Conservation (phyloP, 371 early-diverging fungal genomes). For the Capillidium rhysosporum region DNA sequence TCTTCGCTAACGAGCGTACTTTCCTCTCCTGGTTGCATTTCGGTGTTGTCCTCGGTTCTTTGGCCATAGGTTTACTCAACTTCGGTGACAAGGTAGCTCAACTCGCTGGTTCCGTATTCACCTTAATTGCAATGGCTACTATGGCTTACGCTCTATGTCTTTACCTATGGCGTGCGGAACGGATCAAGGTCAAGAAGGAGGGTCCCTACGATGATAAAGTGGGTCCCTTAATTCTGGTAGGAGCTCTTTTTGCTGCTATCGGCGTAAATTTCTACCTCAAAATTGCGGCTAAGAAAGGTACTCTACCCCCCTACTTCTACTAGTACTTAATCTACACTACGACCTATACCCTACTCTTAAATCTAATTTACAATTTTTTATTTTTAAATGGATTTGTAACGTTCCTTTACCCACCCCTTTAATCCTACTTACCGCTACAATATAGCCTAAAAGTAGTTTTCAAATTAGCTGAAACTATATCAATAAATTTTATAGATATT, state of each 20-base stretch:
- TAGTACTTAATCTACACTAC: no score
- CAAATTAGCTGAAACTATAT: no score
- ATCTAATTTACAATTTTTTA: no score
- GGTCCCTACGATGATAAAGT: constrained; percentile 54
- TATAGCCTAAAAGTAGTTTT: no score
- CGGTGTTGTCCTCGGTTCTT: constrained; percentile 46
- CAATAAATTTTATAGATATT: no score
- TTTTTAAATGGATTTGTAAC: no score
- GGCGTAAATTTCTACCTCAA: constrained; percentile 37
- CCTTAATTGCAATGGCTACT: constrained; percentile 52
- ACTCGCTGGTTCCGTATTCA: constrained; percentile 60
- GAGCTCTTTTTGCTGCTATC: constrained; percentile 72
- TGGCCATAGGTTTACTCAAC: constrained; percentile 66
- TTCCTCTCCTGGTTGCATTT: constrained; percentile 85
- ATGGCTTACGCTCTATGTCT: constrained; percentile 80
- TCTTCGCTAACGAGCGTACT: constrained; percentile 99
- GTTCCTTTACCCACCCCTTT: no score
- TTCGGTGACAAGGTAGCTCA: constrained; percentile 60
- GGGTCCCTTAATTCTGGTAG: constrained; percentile 74
- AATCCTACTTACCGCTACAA: no score
- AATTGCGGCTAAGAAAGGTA: constrained; percentile 2
- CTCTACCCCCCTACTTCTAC: constrained; percentile 1
- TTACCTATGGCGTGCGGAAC: constrained; percentile 83
- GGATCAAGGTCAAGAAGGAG: constrained; percentile 42
- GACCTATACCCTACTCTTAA: no score